Percentiles rank a stretch among this genome's conserved stretches.
These are phyloP conservation scores for Suillus lakei DNA, from an alignment of 768 basidiomycete species.

Conservation along the genomic window DNA sequence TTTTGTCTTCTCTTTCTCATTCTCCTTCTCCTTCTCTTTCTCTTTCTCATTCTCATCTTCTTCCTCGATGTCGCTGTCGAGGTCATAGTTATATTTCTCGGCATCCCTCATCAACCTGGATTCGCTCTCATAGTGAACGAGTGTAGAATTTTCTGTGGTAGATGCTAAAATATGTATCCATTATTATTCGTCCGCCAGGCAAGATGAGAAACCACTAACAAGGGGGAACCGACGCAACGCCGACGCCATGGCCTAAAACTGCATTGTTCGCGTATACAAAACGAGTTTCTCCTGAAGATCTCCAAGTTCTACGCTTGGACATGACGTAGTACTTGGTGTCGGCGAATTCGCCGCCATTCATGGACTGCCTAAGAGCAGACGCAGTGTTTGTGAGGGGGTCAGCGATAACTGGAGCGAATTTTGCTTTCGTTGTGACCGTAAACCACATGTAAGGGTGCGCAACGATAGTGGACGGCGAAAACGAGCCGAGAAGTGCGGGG, in stretches of 20 bases:
- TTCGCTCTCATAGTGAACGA: neutral
- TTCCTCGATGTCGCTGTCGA: conserved; percentile 36
- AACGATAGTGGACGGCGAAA: conserved; percentile 16
- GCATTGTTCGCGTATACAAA: conserved; percentile 26
- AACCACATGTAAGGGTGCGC: conserved; percentile 26
- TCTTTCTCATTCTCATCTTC: conserved; percentile 18
- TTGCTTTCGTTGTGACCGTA: conserved; percentile 24
- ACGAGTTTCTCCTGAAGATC: conserved; percentile 25
- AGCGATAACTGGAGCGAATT: conserved; percentile 9
- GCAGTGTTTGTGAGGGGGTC: conserved; percentile 23
- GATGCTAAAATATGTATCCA: neutral
- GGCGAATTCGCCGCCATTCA: conserved; percentile 30
- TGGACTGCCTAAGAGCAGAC: conserved; percentile 26
- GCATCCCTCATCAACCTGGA: neutral
- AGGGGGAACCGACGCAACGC: neutral
- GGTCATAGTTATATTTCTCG: conserved; percentile 26
- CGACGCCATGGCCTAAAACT: neutral
- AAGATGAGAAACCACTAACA: neutral
- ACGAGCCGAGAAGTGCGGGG: conserved; percentile 30
- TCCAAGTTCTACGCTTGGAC: conserved; percentile 20
- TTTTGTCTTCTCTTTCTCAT: neutral
- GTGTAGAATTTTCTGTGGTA: neutral
- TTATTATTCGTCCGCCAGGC: neutral
- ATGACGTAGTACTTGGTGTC: conserved; percentile 36
- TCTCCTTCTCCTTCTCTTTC: conserved; percentile 28